Evolutionary conservation across 768 basidiomycete genomes (phyloP), one percentile per base, ranked within the genome.

Genomic region (Pleurotus platypus): DNA sequence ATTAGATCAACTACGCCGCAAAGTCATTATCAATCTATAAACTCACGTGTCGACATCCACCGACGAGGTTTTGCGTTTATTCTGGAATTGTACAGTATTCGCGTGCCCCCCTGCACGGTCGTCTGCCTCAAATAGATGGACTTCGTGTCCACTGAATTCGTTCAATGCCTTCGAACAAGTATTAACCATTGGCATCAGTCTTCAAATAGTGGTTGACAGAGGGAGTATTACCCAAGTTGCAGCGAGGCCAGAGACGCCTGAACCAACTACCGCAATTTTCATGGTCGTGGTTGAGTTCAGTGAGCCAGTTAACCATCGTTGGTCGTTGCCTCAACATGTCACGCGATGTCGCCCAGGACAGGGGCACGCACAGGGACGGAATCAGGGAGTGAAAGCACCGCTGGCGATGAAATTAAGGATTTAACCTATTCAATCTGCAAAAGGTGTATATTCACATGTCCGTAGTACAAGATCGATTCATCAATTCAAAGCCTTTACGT

Each of bases 191-290:
- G 46, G 46, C 24, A 12, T 1, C 7, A 35, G 6, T 38, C 27
- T 26, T 38, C 46, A 53, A n/a, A 46, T 9, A 12, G 27, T 20
- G 39, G 4, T 26, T 5, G 24, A 5, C 43, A 49, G 5, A 24
- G 49, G 8, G n/a, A 8, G 26, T 13, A 47, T 60, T 56, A 85
- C 87, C 88, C 89, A 92, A 8, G 86, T 84, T 12, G 88, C 86
- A 16, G 78, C 85, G 2, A 92, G 78, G n/a, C 89, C 89, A 35
- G 87, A 84, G n/a, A 88, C 83, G 6, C 89, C 89, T 45, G 87
- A 85, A 4, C 89, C 90, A 16, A 92, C 80, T 26, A 91, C 84
- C 2, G 89, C 90, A 46, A 91, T 74, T 62, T 77, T 85, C 82
- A 84, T 83, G 56, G 58, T 51, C 16, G 40, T 49, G 18, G 16